Evolutionary conservation across 768 basidiomycete species (phyloP).

Genomic region (Scleroderma bovista): DNA sequence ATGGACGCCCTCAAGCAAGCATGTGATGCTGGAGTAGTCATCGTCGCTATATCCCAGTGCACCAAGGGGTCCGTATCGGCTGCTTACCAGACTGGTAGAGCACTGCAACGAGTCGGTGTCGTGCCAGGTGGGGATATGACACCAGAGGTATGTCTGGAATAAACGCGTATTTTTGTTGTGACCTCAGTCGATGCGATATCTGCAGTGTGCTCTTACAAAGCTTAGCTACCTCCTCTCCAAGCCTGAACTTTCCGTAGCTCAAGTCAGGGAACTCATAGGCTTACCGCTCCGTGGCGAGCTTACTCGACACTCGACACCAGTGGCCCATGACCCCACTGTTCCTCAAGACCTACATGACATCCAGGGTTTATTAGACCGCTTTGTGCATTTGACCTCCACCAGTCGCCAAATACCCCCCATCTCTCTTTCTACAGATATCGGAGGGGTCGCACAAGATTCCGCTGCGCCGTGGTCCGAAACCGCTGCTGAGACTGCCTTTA

Average conservation of each 20-base stretch:
- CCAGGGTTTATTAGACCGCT: conserved; percentile 59
- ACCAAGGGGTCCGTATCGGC: conserved; percentile 80
- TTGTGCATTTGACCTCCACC: conserved; percentile 55
- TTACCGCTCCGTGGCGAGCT: conserved; percentile 87
- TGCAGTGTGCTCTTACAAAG: conserved; percentile 84
- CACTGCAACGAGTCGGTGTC: conserved; percentile 66
- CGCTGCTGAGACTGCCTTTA: conserved; percentile 64
- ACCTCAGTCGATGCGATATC: background rate
- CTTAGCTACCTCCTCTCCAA: conserved; percentile 88
- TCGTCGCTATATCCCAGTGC: conserved; percentile 92
- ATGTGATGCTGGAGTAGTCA: conserved; percentile 74
- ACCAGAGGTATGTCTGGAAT: conserved; percentile 61
- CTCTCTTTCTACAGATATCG: conserved; percentile 24
- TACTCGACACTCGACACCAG: conserved; percentile 45
- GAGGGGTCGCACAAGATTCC: conserved; percentile 37
- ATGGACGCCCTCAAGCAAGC: conserved; percentile 75
- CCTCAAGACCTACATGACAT: conserved; percentile 54
- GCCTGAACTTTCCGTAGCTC: conserved; percentile 57
- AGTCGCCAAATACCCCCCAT: conserved; percentile 34
- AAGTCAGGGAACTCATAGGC: conserved; percentile 71
- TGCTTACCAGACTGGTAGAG: conserved; percentile 75
- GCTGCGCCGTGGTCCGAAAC: conserved; percentile 75
- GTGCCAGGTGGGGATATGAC: conserved; percentile 91
- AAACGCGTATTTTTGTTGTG: background rate
- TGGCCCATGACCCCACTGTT: conserved; percentile 36